Percentiles rank a stretch among this genome's conserved stretches.
Conservation (phyloP, 176 grass and related monocot species). For the Metroxylon sagu region DNA sequence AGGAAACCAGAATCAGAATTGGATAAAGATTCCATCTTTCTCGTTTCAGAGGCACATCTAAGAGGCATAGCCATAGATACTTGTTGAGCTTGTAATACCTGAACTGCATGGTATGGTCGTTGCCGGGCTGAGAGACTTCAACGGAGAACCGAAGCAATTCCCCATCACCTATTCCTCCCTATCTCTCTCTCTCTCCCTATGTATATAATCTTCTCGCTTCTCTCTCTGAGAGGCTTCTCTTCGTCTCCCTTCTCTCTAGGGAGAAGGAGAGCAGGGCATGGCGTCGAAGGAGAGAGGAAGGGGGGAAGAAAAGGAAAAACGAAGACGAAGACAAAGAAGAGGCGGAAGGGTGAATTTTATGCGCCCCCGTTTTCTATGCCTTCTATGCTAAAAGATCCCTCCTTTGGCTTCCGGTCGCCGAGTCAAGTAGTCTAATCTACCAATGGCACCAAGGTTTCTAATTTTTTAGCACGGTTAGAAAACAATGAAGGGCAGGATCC, state of each 20-base stretch:
- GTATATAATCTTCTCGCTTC: conserved; percentile 19
- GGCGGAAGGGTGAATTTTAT: conserved; percentile 2
- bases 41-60: background rate
- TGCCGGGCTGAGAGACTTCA: background rate
- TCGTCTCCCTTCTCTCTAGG: background rate
- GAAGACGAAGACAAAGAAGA: background rate
- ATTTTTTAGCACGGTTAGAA: no score
- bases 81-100: background rate
- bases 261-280: background rate
- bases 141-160: background rate
- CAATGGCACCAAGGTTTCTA: no score
- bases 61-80: background rate
- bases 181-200: background rate
- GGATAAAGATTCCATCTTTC: no score
- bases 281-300: conserved; percentile 6
- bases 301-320: background rate
- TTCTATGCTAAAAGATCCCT: no score
- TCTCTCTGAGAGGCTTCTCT: background rate
- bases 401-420: no score
- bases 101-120: background rate
- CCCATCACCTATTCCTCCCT: background rate
- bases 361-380: no score
- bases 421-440: no score
- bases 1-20: no score
- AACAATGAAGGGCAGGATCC: no score